Conservation (phyloP, 2,329 filamentous ascomycete genomes). For the Epichloe aotearoae region DNA sequence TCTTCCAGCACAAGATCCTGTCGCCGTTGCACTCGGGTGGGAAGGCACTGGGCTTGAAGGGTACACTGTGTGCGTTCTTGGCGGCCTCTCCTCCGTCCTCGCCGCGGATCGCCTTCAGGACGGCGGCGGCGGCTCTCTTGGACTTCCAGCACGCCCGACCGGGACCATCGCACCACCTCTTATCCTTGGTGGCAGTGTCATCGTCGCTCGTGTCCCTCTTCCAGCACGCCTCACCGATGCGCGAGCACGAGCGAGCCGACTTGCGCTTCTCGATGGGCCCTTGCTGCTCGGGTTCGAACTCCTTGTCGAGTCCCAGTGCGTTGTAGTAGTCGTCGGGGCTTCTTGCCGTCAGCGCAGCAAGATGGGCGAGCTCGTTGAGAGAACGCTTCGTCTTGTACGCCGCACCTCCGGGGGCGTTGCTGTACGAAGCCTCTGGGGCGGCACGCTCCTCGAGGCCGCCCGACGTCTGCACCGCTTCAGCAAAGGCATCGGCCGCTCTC, state of each 20-base stretch:
- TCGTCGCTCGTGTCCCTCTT: constrained; percentile 11
- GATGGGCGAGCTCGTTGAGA: constrained; percentile 24
- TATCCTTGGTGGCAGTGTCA: constrained; percentile 13
- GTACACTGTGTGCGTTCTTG: constrained; percentile 11
- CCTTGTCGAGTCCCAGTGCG: constrained; percentile 16
- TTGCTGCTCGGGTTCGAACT: constrained; percentile 12
- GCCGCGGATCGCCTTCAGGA: constrained; percentile 17
- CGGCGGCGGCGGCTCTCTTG: constrained; percentile 24
- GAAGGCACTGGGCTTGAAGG: constrained; percentile 18
- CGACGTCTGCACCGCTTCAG: constrained; percentile 12
- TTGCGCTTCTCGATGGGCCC: constrained; percentile 9
- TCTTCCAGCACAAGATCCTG: constrained; percentile 6
- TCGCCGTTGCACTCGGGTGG: constrained; percentile 3
- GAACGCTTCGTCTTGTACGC: constrained; percentile 25
- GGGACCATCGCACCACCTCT: constrained; percentile 7
- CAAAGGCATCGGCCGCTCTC: constrained; percentile 13
- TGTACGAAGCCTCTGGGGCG: constrained; percentile 13
- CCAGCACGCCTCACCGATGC: constrained; percentile 3
- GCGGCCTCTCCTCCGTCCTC: constrained; percentile 3
- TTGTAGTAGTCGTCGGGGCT: constrained; percentile 20
- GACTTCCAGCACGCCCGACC: constrained; percentile 21
- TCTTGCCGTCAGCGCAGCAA: constrained; percentile 19
- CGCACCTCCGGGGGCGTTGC: constrained; percentile 21
- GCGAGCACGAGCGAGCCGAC: constrained; percentile 8
- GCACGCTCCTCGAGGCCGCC: constrained; percentile 15